Conservation (phyloP, 1,284 basidiomycete genomes). For the Pseudozyma tsukubaensis region DNA sequence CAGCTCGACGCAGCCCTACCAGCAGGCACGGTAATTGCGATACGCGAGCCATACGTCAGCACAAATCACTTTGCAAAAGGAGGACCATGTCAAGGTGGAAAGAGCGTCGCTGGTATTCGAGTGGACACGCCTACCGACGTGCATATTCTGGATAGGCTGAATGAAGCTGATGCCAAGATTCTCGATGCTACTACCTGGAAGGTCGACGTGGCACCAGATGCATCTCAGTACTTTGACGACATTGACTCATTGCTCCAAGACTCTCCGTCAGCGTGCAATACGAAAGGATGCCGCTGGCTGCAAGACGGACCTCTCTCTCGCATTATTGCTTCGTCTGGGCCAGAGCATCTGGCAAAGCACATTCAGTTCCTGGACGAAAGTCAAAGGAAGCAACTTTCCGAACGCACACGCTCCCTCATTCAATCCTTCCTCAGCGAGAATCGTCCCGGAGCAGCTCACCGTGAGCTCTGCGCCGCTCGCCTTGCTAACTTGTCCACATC, state of each 20-base stretch:
- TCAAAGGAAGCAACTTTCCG: conserved; percentile 1
- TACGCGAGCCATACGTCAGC: conserved; percentile 64
- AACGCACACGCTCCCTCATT: conserved; percentile 20
- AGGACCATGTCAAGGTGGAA: conserved; percentile 57
- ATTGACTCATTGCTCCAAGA: conserved; percentile 9
- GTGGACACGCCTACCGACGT: conserved; percentile 67
- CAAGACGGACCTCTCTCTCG: conserved; percentile 55
- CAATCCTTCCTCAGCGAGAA: conserved; percentile 32
- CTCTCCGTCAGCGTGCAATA: conserved; percentile 27
- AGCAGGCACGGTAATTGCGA: conserved; percentile 57
- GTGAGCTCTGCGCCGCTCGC: conserved; percentile 48
- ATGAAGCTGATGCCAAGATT: conserved; percentile 16
- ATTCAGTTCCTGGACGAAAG: neutral
- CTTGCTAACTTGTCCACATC: conserved; percentile 19
- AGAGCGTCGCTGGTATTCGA: conserved; percentile 56
- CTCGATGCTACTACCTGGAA: conserved; percentile 35
- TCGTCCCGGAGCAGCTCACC: conserved; percentile 46
- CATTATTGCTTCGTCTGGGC: conserved; percentile 7
- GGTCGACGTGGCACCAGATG: conserved; percentile 11
- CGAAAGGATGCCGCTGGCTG: conserved; percentile 47
- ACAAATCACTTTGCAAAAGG: conserved; percentile 58
- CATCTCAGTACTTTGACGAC: conserved; percentile 14
- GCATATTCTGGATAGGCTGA: conserved; percentile 44
- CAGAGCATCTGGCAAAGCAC: neutral
- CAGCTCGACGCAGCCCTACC: conserved; percentile 54